Conservation (phyloP, 2,329 filamentous ascomycete genomes). For the Talaromyces islandicus region DNA sequence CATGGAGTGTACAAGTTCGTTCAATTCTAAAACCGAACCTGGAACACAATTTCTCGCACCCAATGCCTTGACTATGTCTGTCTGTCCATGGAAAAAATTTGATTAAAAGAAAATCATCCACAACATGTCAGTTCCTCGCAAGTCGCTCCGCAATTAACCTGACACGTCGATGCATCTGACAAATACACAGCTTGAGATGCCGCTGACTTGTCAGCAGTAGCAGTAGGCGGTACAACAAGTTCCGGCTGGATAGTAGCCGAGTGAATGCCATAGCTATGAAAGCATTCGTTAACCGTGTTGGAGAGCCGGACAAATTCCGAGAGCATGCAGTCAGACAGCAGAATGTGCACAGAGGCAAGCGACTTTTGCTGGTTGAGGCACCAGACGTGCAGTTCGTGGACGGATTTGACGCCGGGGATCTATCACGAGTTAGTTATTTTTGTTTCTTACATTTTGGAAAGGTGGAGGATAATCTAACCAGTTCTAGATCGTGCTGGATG, state of each 20-base stretch:
- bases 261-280: conserved; percentile 69
- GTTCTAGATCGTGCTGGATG: conserved; percentile 63
- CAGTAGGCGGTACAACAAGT: conserved; percentile 21
- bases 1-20: too few species aligned
- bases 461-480: conserved; percentile 33
- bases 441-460: not conserved
- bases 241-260: conserved; percentile 67
- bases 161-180: conserved; percentile 37
- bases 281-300: conserved; percentile 59
- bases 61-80: not conserved
- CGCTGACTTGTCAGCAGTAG: conserved; percentile 17
- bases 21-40: not conserved
- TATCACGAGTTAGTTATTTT: conserved; percentile 8
- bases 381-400: conserved; percentile 72
- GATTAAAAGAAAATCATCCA: conserved; percentile 17
- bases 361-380: conserved; percentile 63
- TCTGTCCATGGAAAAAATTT: not conserved
- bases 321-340: conserved; percentile 50
- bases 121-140: conserved; percentile 52
- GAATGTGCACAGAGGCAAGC: conserved; percentile 63
- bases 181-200: conserved; percentile 8
- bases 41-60: not conserved
- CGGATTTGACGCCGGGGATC: conserved; percentile 54
- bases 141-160: conserved; percentile 46
- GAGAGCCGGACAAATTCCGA: conserved; percentile 56